Evolutionary conservation across 2,329 filamentous ascomycete genomes (phyloP), one percentile per base, ranked within the genome.

Genomic region (Curvularia verruculosa): DNA sequence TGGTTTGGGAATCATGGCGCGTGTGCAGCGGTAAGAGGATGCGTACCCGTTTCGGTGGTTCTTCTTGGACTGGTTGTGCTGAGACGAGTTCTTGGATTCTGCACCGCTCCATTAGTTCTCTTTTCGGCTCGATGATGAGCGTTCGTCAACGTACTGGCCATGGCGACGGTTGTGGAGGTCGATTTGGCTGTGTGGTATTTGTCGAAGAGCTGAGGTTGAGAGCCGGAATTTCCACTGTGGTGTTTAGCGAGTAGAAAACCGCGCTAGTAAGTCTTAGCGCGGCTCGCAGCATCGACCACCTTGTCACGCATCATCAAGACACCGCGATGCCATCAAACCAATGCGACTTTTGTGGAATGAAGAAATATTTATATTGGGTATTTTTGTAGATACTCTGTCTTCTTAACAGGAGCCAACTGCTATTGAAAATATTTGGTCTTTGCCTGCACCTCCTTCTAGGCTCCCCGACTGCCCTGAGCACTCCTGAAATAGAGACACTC

Each of bases 21-120:
- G 60, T 56, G 60, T 54, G 56, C 57, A 54, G 40, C 48, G 49
- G 49, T 21, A 26, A 43, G 50, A 29, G 45, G 51, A 56, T 52
- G 84, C 89, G 76, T 89, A 97, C 94, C 95, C 95, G 87, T 99
- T 99, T 81, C 90, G 89, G 89, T 99, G 95, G 84, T 92, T 93
- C 91, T 99, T 99, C 86, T 90, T 90, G 82, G 87, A 88, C 89
- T 95, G 90, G 85, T 97, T 97, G 86, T 97, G 92, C 87, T 98
- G 94, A 78, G 94, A 97, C 85, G 92, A 96, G 89, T 98, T 98
- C 92, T 98, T 98, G 78, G 95, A 98, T 88, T 98, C 93, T 97
- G 80, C 57, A 59, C 52, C 40, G 4, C 18, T 39, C 28, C 46
- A 43, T 68, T 64, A 71, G 66, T 53, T 49, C 43, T 47, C 39